Evolutionary conservation across 495 filamentous ascomycete genomes (phyloP).

Genomic region (Annulohypoxylon moriforme): DNA sequence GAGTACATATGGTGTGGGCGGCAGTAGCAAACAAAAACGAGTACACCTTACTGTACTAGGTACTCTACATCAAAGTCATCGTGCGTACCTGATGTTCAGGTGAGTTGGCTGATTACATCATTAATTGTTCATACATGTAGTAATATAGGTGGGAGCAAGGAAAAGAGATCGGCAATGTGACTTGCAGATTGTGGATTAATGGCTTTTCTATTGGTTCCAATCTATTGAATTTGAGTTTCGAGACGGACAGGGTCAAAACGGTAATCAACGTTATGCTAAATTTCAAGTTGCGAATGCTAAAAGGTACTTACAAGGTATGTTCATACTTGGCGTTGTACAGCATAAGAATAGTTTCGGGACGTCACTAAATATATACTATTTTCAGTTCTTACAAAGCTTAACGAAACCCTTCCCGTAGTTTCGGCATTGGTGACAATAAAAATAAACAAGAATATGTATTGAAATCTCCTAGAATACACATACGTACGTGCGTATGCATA

Average conservation of each 20-base stretch:
- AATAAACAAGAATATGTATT: constrained; percentile 1
- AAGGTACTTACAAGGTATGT: not conserved
- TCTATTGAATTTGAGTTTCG: constrained; percentile 26
- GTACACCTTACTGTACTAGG: not conserved
- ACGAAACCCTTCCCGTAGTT: not conserved
- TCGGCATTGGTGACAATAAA: constrained; percentile 4
- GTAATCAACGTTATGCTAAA: constrained; percentile 2
- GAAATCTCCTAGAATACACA: too few relatives aligned
- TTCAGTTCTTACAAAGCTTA: not conserved
- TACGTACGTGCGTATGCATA: constrained; percentile 26
- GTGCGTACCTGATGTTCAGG: not conserved
- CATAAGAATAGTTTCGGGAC: not conserved
- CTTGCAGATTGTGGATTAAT: constrained; percentile 34
- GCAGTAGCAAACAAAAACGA: not conserved
- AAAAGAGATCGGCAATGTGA: constrained; percentile 40
- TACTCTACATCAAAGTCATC: not conserved
- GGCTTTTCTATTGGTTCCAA: constrained; percentile 22
- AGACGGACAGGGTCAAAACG: constrained; percentile 19
- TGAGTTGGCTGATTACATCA: constrained; percentile 36
- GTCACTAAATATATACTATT: constrained; percentile 10
- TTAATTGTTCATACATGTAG: constrained; percentile 32
- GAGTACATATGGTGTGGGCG: not conserved
- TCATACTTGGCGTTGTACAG: not conserved
- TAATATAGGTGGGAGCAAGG: constrained; percentile 30
- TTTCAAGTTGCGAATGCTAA: not conserved